These are phyloP conservation scores for Penicillium sp. DNA, from an alignment of 2,329 filamentous ascomycete species.

Conservation along the genomic window DNA sequence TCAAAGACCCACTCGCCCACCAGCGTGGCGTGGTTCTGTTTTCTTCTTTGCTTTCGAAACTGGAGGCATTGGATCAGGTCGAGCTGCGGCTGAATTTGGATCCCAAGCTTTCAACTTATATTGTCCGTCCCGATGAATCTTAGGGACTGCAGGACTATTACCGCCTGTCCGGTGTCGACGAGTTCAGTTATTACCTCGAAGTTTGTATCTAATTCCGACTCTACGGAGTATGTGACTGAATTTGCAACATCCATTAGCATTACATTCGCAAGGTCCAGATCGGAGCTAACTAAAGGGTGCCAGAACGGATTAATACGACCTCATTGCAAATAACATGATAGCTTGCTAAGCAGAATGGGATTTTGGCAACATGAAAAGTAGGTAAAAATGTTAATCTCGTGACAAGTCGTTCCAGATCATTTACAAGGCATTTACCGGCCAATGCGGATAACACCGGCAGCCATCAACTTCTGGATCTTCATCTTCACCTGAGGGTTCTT, in stretches of 20 bases:
- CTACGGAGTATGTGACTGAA: no score
- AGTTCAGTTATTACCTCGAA: no score
- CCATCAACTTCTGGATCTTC: constrained; percentile 93
- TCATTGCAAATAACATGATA: neutral
- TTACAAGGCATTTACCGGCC: constrained; percentile 48
- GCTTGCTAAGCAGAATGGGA: constrained; percentile 10
- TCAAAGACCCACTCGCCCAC: neutral
- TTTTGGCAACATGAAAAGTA: constrained; percentile 8
- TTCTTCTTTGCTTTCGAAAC: neutral
- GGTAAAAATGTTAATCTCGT: constrained; percentile 19
- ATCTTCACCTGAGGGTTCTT: constrained; percentile 77
- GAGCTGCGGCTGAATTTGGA: neutral
- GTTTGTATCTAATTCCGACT: no score
- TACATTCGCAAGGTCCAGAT: no score
- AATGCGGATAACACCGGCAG: constrained; percentile 84
- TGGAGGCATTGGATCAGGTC: neutral
- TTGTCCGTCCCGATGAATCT: no score
- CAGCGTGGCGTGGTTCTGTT: neutral
- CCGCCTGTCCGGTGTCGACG: no score
- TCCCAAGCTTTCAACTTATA: no score
- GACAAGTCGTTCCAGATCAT: constrained; percentile 19
- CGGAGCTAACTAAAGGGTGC: no score
- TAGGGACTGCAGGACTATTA: no score
- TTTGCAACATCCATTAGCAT: no score
- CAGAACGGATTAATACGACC: neutral